Conservation (phyloP, 768 basidiomycete species). For the Cyclocybe aegerita region DNA sequence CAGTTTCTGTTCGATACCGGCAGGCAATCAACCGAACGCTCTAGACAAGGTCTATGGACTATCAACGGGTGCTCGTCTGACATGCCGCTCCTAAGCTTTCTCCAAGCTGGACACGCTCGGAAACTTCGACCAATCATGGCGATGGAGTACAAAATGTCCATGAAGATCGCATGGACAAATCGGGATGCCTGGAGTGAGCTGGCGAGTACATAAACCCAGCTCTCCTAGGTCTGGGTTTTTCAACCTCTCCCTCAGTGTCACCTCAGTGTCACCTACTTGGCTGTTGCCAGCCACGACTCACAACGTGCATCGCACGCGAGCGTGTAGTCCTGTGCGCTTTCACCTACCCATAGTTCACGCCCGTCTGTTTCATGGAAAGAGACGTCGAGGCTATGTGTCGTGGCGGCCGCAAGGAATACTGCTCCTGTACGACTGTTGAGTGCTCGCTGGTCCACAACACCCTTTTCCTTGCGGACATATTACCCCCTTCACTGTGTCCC, state of each 20-base stretch:
- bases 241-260: neutral
- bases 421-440: slow-evolving; percentile 14
- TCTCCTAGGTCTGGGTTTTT: neutral
- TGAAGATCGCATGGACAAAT: slow-evolving; percentile 2
- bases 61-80: neutral
- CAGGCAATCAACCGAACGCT: neutral
- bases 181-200: neutral
- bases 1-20: neutral
- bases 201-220: slow-evolving; percentile 4
- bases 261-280: neutral
- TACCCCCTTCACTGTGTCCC: too few species aligned
- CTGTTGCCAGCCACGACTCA: neutral
- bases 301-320: slow-evolving; percentile 9
- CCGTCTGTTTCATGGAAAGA: slow-evolving; percentile 9
- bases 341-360: slow-evolving; percentile 23
- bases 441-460: too few species aligned
- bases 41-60: slow-evolving; percentile 6
- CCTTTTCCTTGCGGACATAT: too few species aligned
- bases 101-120: neutral
- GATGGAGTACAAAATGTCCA: too few species aligned
- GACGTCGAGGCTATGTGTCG: slow-evolving; percentile 23
- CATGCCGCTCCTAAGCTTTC: neutral
- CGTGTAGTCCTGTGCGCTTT: slow-evolving; percentile 25
- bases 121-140: neutral
- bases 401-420: slow-evolving; percentile 42